These are phyloP conservation scores for Akanthomyces dipterigenus DNA, from an alignment of 2,329 filamentous ascomycete species.

Conservation along the genomic window DNA sequence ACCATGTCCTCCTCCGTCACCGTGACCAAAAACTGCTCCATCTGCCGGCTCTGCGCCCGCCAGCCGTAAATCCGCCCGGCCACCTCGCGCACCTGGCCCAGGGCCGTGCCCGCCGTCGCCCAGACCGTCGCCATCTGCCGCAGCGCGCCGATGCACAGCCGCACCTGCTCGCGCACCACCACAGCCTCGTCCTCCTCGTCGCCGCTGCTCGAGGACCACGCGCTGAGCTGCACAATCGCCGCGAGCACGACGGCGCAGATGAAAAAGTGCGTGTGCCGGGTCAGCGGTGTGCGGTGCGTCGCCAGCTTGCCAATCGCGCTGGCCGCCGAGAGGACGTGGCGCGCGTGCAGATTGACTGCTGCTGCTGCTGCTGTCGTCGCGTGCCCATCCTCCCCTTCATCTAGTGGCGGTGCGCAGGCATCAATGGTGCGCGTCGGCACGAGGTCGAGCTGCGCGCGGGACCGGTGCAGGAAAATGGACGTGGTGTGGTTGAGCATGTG, in stretches of 20 bases:
- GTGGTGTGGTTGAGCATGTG: conserved; percentile 5
- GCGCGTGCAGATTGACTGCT: background rate
- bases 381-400: background rate
- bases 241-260: conserved; percentile 5
- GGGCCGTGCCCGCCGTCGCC: background rate
- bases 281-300: conserved; percentile 1
- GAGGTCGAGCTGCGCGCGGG: background rate
- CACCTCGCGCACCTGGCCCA: background rate
- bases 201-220: background rate
- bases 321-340: background rate
- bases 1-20: conserved; percentile 1
- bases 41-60: background rate
- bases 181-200: background rate
- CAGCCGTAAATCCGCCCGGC: background rate
- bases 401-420: background rate
- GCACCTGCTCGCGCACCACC: background rate
- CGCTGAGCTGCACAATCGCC: background rate
- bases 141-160: conserved; percentile 9
- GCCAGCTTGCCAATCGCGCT: conserved; percentile 1
- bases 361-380: too few relatives aligned
- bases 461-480: background rate
- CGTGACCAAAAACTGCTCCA: conserved; percentile 3
- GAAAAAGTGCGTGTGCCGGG: conserved; percentile 6
- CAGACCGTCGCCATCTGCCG: background rate
- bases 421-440: background rate